phyloP scores from a whole-genome alignment of 1,139 yeast genomes.

The Blastobotrys buckinghamii region DNA sequence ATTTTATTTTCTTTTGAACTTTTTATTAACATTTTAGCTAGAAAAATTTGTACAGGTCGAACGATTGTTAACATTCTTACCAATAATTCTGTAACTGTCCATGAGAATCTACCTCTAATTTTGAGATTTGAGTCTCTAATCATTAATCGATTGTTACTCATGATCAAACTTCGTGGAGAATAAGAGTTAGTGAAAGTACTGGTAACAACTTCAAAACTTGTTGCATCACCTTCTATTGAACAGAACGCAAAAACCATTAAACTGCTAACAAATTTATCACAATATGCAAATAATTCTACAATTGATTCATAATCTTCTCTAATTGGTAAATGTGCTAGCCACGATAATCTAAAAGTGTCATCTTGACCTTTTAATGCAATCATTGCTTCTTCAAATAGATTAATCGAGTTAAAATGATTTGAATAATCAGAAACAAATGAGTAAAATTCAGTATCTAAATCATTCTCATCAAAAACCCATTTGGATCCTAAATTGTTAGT shows the following conservation, averaged over 20 bases:
- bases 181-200: not conserved
- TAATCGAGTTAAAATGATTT: not conserved
- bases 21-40: not conserved
- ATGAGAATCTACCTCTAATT: not conserved
- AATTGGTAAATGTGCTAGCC: not conserved
- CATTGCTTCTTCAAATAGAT: not conserved
- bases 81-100: constrained; percentile 1
- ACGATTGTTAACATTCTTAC: constrained; percentile 1
- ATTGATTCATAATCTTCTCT: not conserved
- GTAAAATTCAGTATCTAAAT: not conserved
- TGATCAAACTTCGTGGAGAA: not conserved
- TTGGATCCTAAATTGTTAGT: not conserved
- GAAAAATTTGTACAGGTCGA: constrained; percentile 1
- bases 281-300: not conserved
- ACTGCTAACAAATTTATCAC: not conserved
- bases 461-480: not conserved
- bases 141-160: not conserved
- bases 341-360: not conserved
- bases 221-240: not conserved
- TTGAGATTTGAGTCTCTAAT: not conserved
- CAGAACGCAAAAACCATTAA: not conserved
- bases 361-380: not conserved
- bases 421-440: not conserved
- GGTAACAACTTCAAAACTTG: not conserved
- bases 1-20: not conserved